Conservation (phyloP, 2,329 filamentous ascomycete species). For the Emmonsiellopsis sp. region DNA sequence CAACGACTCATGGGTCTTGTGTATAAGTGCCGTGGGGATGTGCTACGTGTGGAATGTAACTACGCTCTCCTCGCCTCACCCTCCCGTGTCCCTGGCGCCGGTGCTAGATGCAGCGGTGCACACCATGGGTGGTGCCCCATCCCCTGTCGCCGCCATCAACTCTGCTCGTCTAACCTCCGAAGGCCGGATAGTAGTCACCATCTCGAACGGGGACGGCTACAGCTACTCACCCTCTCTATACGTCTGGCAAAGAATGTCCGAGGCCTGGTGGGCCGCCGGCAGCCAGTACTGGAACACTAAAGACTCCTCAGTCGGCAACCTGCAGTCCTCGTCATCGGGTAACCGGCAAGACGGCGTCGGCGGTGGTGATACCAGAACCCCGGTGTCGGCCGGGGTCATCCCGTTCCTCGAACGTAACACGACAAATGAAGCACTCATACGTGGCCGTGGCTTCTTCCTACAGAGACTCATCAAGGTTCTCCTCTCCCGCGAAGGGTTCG, state of each 20-base stretch:
- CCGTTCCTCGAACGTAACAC: slow-evolving; percentile 90
- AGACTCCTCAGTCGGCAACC: slow-evolving; percentile 74
- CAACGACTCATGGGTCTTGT: slow-evolving; percentile 79
- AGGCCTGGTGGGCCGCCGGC: slow-evolving; percentile 95
- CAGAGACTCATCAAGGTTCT: slow-evolving; percentile 86
- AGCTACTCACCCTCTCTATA: slow-evolving; percentile 78
- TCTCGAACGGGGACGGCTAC: slow-evolving; percentile 92
- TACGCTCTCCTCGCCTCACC: slow-evolving; percentile 72
- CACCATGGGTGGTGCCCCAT: slow-evolving; percentile 68
- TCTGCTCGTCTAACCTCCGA: slow-evolving; percentile 84
- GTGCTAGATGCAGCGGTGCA: slow-evolving; percentile 79
- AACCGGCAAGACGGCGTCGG: slow-evolving; percentile 47
- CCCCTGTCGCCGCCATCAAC: slow-evolving; percentile 72
- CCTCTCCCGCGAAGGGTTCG: slow-evolving; percentile 80
- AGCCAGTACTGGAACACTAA: slow-evolving; percentile 99
- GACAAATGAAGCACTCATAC: slow-evolving; percentile 82
- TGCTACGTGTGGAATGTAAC: slow-evolving; percentile 92
- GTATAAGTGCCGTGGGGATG: slow-evolving; percentile 77
- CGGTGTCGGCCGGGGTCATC: slow-evolving; percentile 82
- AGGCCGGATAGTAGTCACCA: slow-evolving; percentile 76
- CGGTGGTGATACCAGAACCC: slow-evolving; percentile 41
- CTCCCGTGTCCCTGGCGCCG: slow-evolving; percentile 79
- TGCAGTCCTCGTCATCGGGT: slow-evolving; percentile 52
- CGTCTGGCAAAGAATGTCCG: slow-evolving; percentile 89
- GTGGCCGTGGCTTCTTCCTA: slow-evolving; percentile 82